These are phyloP conservation scores for Tetraselmis striata DNA, from an alignment of 139 green algal genomes.

Conservation along the genomic window DNA sequence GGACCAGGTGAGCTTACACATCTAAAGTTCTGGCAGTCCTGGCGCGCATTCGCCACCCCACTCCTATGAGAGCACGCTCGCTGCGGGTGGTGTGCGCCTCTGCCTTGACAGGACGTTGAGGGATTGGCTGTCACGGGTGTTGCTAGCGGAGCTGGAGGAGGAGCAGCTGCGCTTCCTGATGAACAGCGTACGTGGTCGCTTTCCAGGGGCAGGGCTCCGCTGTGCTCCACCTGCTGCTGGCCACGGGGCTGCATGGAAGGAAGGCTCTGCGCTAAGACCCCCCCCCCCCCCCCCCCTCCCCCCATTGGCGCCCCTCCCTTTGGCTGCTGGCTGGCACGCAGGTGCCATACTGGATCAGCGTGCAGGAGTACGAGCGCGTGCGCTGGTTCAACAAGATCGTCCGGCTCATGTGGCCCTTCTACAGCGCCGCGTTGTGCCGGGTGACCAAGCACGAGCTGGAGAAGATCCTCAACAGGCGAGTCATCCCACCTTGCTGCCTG, in stretches of 20 bases:
- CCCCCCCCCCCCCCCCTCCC: no score
- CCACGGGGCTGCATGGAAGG: no score
- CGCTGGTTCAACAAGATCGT: conserved; percentile 81
- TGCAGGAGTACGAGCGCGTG: conserved; percentile 5
- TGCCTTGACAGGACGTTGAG: neutral
- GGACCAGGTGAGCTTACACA: neutral
- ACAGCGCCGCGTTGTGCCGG: conserved; percentile 66
- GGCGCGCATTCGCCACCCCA: neutral
- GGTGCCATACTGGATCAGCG: neutral
- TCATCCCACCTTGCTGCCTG: no score
- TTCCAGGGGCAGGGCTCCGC: no score
- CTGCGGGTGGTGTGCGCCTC: neutral
- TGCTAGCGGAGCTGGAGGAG: neutral
- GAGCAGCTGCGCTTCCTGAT: neutral
- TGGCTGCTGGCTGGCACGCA: no score
- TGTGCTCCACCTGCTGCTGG: no score
- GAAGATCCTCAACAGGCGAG: neutral
- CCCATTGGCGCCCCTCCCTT: no score
- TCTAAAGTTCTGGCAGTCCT: neutral
- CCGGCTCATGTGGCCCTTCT: conserved; percentile 76
- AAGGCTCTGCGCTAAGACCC: no score
- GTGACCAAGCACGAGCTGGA: conserved; percentile 47
- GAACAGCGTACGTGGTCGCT: neutral
- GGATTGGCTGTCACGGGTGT: neutral
- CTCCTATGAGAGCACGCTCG: neutral